Evolutionary conservation across 2,329 filamentous ascomycete species (phyloP).

Genomic region (Colletotrichum graminicola): DNA sequence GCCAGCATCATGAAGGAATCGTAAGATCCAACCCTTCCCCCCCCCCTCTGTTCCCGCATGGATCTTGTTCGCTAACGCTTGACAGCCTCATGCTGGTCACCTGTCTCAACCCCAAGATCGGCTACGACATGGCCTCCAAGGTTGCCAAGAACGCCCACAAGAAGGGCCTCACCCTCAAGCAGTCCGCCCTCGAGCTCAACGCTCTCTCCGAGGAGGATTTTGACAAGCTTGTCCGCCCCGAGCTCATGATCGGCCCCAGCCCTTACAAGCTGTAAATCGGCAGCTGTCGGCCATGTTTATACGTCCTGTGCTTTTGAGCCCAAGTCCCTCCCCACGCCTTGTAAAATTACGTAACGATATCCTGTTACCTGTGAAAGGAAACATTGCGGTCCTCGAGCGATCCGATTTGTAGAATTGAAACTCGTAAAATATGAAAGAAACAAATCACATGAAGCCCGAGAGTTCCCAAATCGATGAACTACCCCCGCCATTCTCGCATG

Average conservation of each 20-base stretch:
- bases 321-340: not conserved
- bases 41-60: not conserved
- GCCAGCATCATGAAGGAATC: conserved; percentile 91
- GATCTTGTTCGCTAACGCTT: conserved; percentile 42
- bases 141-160: conserved; percentile 99
- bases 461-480: not conserved
- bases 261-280: conserved; percentile 63
- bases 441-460: not conserved
- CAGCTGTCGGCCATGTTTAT: not conserved
- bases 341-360: conserved; percentile 40
- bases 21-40: conserved; percentile 63
- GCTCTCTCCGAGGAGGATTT: conserved; percentile 91
- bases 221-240: conserved; percentile 87
- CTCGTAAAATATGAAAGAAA: conserved; percentile 7
- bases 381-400: conserved; percentile 36
- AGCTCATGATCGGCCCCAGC: conserved; percentile 93
- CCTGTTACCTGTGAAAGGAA: conserved; percentile 38
- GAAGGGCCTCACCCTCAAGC: conserved; percentile 94
- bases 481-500: conserved; percentile 15
- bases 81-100: conserved; percentile 96
- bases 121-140: conserved; percentile 97
- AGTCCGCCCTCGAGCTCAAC: conserved; percentile 93
- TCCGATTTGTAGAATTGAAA: conserved; percentile 27
- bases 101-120: conserved; percentile 96
- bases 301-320: conserved; percentile 14